Percentiles rank a stretch among this genome's conserved stretches.
Evolutionary conservation across 768 basidiomycete genomes (phyloP).

Genomic region (Tylopilus vinaceipallidus): DNA sequence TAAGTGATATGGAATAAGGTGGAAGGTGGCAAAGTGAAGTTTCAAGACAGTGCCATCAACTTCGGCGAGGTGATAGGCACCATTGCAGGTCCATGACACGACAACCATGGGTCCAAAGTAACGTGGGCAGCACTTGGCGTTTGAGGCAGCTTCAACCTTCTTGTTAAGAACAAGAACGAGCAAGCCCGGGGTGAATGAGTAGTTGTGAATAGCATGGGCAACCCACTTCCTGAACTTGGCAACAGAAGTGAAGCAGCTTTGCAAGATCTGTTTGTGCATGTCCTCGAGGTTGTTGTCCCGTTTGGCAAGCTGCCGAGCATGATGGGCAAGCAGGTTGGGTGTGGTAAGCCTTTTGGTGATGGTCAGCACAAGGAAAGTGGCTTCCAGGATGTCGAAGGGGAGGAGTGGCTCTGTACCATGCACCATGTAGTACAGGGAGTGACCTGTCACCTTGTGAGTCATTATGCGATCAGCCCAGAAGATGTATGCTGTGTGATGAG

Average conservation of each 20-base stretch:
- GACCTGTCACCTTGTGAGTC: not conserved
- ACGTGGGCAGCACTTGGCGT: too few relatives aligned
- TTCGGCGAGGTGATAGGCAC: too few relatives aligned
- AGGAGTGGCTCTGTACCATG: not conserved
- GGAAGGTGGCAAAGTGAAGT: too few relatives aligned
- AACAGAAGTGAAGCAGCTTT: not conserved
- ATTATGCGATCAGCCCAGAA: too few relatives aligned
- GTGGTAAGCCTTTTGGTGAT: not conserved
- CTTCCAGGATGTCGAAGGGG: not conserved
- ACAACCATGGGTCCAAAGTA: too few relatives aligned
- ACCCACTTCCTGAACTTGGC: not conserved
- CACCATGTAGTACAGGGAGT: not conserved
- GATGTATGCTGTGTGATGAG: too few relatives aligned
- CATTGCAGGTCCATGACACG: too few relatives aligned
- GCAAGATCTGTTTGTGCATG: not conserved
- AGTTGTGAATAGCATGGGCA: slow-evolving; percentile 5
- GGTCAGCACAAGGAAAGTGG: not conserved
- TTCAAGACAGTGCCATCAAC: too few relatives aligned
- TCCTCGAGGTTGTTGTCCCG: not conserved
- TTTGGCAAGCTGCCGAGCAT: not conserved
- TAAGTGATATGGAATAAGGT: too few relatives aligned
- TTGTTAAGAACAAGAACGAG: too few relatives aligned
- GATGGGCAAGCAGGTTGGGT: not conserved
- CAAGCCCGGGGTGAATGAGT: slow-evolving; percentile 18
- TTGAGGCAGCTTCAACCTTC: too few relatives aligned